A percentile compares a stretch with the other conserved stretches of the same genome.
Evolutionary conservation across 2,329 filamentous ascomycete genomes (phyloP).

Genomic region (Hymenoscyphus albidus): DNA sequence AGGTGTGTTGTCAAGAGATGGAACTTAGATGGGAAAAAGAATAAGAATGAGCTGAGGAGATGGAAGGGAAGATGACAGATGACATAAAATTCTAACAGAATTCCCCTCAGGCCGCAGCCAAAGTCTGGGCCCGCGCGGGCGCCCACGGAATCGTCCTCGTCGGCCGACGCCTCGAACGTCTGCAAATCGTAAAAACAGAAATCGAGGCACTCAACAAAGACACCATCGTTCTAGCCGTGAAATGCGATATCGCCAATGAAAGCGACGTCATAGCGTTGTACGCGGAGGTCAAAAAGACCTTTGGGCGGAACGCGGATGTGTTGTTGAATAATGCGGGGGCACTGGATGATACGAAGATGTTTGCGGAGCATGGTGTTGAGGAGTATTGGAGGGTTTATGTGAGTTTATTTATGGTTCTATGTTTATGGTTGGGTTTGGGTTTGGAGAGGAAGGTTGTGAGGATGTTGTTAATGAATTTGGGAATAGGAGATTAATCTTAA

Average conservation of each 20-base stretch:
- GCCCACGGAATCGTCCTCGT: conserved; percentile 6
- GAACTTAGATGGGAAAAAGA: too few species aligned
- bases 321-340: conserved; percentile 43
- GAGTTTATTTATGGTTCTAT: not conserved
- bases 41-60: too few species aligned
- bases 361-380: conserved; percentile 38
- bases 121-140: conserved; percentile 6
- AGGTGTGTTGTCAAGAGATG: too few species aligned
- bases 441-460: not conserved
- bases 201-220: conserved; percentile 14
- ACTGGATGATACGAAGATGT: conserved; percentile 35
- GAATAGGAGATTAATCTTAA: conserved; percentile 49
- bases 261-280: conserved; percentile 22
- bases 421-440: too few species aligned
- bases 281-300: conserved; percentile 17
- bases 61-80: not conserved
- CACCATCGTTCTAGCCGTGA: conserved; percentile 17
- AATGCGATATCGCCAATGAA: conserved; percentile 21
- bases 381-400: conserved; percentile 43
- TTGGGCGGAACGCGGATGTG: conserved; percentile 35
- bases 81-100: not conserved
- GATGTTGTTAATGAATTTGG: conserved; percentile 26
- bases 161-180: conserved; percentile 6
- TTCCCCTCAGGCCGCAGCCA: conserved; percentile 3
- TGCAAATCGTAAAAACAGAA: not conserved